Base-by-base conservation (phyloP, 2,329 filamentous ascomycete species). In the Diaporthe aspalathi region DNA sequence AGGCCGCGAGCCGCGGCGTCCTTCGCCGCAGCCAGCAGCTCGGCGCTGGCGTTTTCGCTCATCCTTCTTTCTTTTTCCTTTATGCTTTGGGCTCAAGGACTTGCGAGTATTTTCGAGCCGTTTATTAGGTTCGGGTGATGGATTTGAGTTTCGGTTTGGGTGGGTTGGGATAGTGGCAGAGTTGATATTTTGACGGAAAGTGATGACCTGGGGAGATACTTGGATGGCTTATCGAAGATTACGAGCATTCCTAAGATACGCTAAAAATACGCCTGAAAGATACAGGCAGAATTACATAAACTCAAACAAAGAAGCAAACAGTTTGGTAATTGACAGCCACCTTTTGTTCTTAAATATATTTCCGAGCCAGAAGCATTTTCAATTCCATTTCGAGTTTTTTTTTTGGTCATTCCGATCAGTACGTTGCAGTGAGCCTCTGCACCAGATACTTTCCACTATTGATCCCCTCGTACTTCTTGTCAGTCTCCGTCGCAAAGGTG, bases 401-500 rank as follows among this genome's bases (percentile, higher is more conserved):
- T 6, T 3, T 35, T 27, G 1, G 20, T 1, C 1, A n/a, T n/a
- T 35, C 24, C 22, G 43, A 68, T 79, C 72, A 92, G 76, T 93
- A 90, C 5, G 95, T 98, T 17, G 93, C 92, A 6, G 90, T 86
- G 78, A 98, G 81, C 74, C 95, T 90, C 83, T 92, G 89, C 11
- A 93, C 89, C 57, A 98, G 81, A 78, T 97, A 98, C 17, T 96
- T 89, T 2, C 94, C 93, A 76, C 92, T 92, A 71, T 91, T 93
- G 76, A 97, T 91, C 0, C 88, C 90, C 43, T 87, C 83, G 77
- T 97, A 97, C 83, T 95, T 96, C 84, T 93, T 95, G 52, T 92
- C 89, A 70, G 84, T 82, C 72, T 92, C 86, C 4, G 80, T 79
- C 1, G 81, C 83, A 78, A 89, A 95, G 0, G 94, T 97, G 0